Evolutionary conservation across 2,329 filamentous ascomycete genomes (phyloP).

Genomic region (Plenodomus biglobosus): DNA sequence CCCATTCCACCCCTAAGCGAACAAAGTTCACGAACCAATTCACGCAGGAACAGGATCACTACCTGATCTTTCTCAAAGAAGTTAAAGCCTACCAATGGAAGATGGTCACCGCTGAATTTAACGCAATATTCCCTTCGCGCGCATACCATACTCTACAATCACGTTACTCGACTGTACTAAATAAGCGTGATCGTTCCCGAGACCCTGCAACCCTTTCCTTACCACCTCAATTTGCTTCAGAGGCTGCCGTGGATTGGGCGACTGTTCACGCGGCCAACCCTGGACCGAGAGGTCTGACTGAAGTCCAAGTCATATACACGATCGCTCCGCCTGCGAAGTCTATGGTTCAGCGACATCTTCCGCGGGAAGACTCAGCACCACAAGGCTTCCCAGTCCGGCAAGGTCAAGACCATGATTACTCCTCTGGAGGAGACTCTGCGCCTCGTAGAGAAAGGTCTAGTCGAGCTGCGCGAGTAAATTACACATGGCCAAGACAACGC

Average conservation of each 20-base stretch:
- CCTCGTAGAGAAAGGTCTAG: constrained; percentile 19
- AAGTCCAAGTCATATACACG: background rate
- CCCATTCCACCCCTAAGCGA: background rate
- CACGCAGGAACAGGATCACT: constrained; percentile 27
- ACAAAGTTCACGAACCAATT: constrained; percentile 7
- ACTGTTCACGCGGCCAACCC: constrained; percentile 12
- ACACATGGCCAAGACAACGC: constrained; percentile 25
- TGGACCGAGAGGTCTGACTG: constrained; percentile 4
- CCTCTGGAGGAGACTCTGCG: constrained; percentile 22
- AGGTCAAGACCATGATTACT: constrained; percentile 15
- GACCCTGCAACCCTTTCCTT: constrained; percentile 26
- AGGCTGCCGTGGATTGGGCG: constrained; percentile 28
- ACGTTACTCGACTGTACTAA: constrained; percentile 30
- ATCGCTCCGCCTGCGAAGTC: background rate
- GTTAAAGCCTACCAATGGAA: constrained; percentile 42
- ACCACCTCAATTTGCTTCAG: constrained; percentile 29
- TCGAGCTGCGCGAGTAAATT: constrained; percentile 31
- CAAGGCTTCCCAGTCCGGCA: constrained; percentile 1
- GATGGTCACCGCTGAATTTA: constrained; percentile 34
- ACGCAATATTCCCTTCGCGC: constrained; percentile 37
- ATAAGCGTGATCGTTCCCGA: constrained; percentile 28
- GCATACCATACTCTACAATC: constrained; percentile 26
- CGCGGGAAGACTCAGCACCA: background rate
- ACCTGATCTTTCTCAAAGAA: constrained; percentile 48
- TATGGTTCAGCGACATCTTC: background rate